phyloP scores from a whole-genome alignment of 805 yeast genomes.

The Nakazawaea molendinolei region DNA sequence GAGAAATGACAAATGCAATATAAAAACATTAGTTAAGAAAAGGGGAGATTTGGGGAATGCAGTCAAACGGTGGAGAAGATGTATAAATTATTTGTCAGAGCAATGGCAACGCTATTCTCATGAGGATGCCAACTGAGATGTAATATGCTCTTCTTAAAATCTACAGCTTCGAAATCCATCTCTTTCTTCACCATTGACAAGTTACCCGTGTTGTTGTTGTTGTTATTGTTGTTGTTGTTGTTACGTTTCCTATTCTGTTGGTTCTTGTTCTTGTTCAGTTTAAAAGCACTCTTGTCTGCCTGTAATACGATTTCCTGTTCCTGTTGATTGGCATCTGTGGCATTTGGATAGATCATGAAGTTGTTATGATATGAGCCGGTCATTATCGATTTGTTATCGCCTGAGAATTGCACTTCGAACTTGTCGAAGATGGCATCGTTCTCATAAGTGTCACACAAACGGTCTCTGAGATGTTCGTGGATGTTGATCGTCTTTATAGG shows the following conservation, averaged over 20 bases:
- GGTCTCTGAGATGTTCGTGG: slow-evolving; percentile 89
- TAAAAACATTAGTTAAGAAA: neutral
- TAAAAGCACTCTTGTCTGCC: slow-evolving; percentile 97
- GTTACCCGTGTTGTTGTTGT: slow-evolving; percentile 4
- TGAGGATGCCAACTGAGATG: slow-evolving; percentile 98
- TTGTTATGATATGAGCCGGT: slow-evolving; percentile 97
- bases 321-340: slow-evolving; percentile 33
- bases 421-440: slow-evolving; percentile 98
- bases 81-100: slow-evolving; percentile 93
- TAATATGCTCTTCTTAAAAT: slow-evolving; percentile 88
- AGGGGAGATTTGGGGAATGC: too few species aligned
- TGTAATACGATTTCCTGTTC: slow-evolving; percentile 75
- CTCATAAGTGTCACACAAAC: slow-evolving; percentile 95
- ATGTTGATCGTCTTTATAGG: slow-evolving; percentile 93
- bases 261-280: slow-evolving; percentile 51
- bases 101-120: slow-evolving; percentile 95
- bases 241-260: slow-evolving; percentile 35
- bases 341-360: slow-evolving; percentile 94
- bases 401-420: slow-evolving; percentile 92
- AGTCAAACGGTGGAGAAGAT: slow-evolving; percentile 67
- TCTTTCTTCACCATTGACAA: slow-evolving; percentile 44
- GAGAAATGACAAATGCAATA: neutral
- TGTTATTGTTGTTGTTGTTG: slow-evolving; percentile 12
- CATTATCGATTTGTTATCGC: slow-evolving; percentile 88
- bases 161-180: slow-evolving; percentile 73